Conservation (phyloP, 2,329 filamentous ascomycete genomes). For the Juglanconis oblonga region DNA sequence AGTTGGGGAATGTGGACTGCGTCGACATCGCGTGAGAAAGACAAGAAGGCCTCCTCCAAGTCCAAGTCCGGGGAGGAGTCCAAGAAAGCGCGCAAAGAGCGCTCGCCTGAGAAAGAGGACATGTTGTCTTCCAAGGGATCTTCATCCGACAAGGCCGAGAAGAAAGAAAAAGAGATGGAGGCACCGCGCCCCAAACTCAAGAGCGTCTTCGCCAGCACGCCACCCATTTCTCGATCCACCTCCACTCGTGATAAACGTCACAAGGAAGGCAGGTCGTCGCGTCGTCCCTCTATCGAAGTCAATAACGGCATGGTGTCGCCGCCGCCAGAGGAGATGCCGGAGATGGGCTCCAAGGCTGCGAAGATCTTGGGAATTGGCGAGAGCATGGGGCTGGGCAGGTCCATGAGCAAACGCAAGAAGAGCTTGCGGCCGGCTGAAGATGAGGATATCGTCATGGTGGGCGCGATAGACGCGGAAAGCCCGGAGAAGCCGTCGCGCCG, state of each 20-base stretch:
- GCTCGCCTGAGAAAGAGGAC: constrained; percentile 59
- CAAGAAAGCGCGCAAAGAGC: constrained; percentile 40
- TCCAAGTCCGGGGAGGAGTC: constrained; percentile 63
- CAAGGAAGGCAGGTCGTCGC: constrained; percentile 56
- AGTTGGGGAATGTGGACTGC: constrained; percentile 77
- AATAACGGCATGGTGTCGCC: constrained; percentile 66
- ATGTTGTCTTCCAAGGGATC: constrained; percentile 66
- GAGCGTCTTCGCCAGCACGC: constrained; percentile 67
- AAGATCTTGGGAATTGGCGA: constrained; percentile 67
- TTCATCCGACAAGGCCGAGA: constrained; percentile 63
- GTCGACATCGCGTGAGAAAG: constrained; percentile 42
- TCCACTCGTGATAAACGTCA: constrained; percentile 65
- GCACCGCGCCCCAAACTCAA: constrained; percentile 55
- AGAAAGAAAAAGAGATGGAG: constrained; percentile 38
- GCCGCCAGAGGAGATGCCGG: constrained; percentile 64
- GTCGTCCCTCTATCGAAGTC: constrained; percentile 67
- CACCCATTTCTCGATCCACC: constrained; percentile 65
- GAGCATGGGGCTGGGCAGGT: constrained; percentile 45
- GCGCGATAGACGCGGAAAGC: constrained; percentile 36
- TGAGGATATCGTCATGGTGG: constrained; percentile 50
- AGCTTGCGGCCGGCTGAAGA: constrained; percentile 35
- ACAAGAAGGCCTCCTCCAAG: constrained; percentile 57
- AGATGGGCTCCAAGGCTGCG: constrained; percentile 72
- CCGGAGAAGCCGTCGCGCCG: constrained; percentile 47
- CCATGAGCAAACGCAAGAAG: constrained; percentile 43